A percentile compares a stretch with the other conserved stretches of the same genome.
Evolutionary conservation across 139 green algal genomes (phyloP).

Genomic region (Chlorella sp.): DNA sequence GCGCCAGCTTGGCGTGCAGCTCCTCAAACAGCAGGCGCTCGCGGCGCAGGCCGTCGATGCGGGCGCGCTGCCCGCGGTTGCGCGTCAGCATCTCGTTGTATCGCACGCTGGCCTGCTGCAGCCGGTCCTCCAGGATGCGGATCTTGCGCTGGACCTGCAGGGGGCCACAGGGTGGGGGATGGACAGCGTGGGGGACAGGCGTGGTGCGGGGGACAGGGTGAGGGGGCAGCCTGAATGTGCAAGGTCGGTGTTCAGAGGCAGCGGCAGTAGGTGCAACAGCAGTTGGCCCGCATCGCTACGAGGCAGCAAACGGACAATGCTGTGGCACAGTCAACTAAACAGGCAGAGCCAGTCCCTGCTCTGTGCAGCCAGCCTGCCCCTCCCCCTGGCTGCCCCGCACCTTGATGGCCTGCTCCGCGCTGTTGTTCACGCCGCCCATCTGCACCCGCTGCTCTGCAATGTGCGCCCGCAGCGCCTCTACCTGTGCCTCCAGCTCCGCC

Average conservation of each 20-base stretch:
- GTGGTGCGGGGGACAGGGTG: background rate
- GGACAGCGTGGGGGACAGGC: background rate
- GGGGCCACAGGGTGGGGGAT: too few species aligned
- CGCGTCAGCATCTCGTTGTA: slow-evolving; percentile 72
- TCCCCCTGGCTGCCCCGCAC: background rate
- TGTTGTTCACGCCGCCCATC: slow-evolving; percentile 86
- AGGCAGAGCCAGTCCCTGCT: too few species aligned
- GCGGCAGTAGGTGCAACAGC: too few species aligned
- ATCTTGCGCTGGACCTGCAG: slow-evolving; percentile 73
- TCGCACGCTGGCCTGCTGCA: slow-evolving; percentile 84
- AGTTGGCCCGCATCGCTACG: too few species aligned
- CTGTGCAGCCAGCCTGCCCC: background rate
- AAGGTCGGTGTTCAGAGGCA: too few species aligned
- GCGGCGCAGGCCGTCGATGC: slow-evolving; percentile 88
- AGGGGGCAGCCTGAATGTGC: too few species aligned
- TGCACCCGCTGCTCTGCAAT: slow-evolving; percentile 62
- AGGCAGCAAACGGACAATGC: too few species aligned
- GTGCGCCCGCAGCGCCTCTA: slow-evolving; percentile 34
- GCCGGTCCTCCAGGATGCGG: slow-evolving; percentile 85
- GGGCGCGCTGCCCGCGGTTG: slow-evolving; percentile 22
- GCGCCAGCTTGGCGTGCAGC: slow-evolving; percentile 85
- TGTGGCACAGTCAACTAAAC: too few species aligned
- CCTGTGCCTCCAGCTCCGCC: slow-evolving; percentile 65
- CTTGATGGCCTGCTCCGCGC: slow-evolving; percentile 65
- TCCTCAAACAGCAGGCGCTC: slow-evolving; percentile 92